Conservation (phyloP, 768 basidiomycete genomes). For the Boletus tylopilopsis region DNA sequence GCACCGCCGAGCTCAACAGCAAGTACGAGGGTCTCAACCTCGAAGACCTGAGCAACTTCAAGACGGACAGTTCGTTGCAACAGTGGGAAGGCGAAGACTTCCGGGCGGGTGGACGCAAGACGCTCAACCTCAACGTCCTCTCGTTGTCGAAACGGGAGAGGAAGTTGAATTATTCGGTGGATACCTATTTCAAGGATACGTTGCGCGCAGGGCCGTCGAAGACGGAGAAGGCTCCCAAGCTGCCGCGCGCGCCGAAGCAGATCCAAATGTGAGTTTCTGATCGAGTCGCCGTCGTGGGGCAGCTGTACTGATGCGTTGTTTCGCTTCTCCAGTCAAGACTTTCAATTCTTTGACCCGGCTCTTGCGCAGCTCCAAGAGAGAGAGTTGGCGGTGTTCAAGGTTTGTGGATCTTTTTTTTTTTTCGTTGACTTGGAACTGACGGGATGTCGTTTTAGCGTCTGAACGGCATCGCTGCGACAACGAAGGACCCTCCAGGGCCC, state of each 20-base stretch:
- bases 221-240: conserved; percentile 74
- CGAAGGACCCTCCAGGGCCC: conserved; percentile 61
- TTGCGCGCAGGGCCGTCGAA: conserved; percentile 78
- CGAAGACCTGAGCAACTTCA: conserved; percentile 96
- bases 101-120: conserved; percentile 69
- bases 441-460: conserved; percentile 39
- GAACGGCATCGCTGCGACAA: conserved; percentile 62
- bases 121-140: conserved; percentile 70
- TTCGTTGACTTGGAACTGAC: not conserved
- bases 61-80: conserved; percentile 85
- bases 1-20: conserved; percentile 81
- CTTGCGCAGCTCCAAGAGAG: conserved; percentile 81
- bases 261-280: conserved; percentile 62
- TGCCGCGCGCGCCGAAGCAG: conserved; percentile 86
- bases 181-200: conserved; percentile 92
- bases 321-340: conserved; percentile 66
- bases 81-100: conserved; percentile 98
- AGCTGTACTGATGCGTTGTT: not conserved
- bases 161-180: conserved; percentile 91
- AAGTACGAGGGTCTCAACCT: conserved; percentile 92
- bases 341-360: conserved; percentile 91
- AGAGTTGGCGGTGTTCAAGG: conserved; percentile 80
- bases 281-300: not conserved
- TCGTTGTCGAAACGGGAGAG: conserved; percentile 92
- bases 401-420: conserved; percentile 17